Percentiles rank a stretch among this genome's conserved stretches.
These are phyloP conservation scores for Torulaspora franciscae DNA, from an alignment of 805 yeast genomes.

Conservation along the genomic window DNA sequence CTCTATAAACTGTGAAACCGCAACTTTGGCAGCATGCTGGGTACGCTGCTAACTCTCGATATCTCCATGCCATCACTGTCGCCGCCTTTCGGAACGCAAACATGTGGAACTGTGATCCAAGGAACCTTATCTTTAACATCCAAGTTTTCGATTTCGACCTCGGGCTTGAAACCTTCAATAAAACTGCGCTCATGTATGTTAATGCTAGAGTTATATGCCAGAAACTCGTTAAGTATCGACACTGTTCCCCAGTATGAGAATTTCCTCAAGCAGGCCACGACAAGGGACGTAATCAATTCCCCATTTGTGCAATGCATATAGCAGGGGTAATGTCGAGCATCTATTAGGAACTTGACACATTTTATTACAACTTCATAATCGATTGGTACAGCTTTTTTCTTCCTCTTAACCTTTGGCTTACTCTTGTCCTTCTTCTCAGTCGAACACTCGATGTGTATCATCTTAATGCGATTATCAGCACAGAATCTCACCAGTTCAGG, in stretches of 20 bases:
- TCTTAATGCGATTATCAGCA: constrained; percentile 45
- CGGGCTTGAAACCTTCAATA: constrained; percentile 72
- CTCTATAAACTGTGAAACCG: constrained; percentile 26
- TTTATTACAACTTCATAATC: constrained; percentile 56
- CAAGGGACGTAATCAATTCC: constrained; percentile 76
- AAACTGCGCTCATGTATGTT: constrained; percentile 80
- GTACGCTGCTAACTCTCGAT: constrained; percentile 19
- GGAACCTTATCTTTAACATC: constrained; percentile 29
- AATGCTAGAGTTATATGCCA: constrained; percentile 67
- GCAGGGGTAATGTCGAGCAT: constrained; percentile 58
- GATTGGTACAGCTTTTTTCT: constrained; percentile 78
- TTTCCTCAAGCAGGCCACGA: constrained; percentile 81
- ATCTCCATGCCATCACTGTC: constrained; percentile 6
- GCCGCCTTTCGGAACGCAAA: constrained; percentile 9
- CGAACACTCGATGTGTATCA: constrained; percentile 64
- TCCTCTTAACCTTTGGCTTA: constrained; percentile 53
- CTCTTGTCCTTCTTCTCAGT: constrained; percentile 36
- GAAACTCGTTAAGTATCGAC: constrained; percentile 80
- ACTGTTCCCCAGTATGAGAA: constrained; percentile 84
- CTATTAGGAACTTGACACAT: constrained; percentile 58
- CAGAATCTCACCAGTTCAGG: constrained; percentile 50
- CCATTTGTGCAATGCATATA: constrained; percentile 88
- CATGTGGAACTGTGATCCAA: constrained; percentile 33
- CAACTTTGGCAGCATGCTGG: constrained; percentile 24
- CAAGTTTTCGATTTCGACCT: constrained; percentile 47